Evolutionary conservation across 2,329 filamentous ascomycete genomes (phyloP).

Genomic region (Ceratocystiopsis minuta): DNA sequence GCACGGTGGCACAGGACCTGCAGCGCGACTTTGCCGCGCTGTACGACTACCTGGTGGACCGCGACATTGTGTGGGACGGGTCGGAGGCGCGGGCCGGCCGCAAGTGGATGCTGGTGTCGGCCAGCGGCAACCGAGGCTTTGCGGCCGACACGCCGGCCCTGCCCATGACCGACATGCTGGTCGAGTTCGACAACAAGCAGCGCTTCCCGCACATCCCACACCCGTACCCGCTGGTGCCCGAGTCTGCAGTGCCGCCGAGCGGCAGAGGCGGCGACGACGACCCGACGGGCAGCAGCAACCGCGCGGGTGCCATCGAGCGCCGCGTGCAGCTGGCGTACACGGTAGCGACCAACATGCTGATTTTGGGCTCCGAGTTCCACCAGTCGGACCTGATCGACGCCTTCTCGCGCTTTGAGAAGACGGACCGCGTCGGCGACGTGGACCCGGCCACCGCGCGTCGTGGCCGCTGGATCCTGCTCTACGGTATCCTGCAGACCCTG

Average conservation of each 20-base stretch:
- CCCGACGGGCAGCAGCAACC: constrained; percentile 7
- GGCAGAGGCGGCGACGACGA: constrained; percentile 9
- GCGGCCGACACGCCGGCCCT: constrained; percentile 33
- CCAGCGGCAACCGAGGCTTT: constrained; percentile 26
- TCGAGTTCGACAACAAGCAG: constrained; percentile 45
- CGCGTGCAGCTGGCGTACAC: constrained; percentile 38
- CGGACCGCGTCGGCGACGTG: constrained; percentile 28
- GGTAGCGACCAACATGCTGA: constrained; percentile 40
- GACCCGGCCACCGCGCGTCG: constrained; percentile 37
- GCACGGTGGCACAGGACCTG: constrained; percentile 36
- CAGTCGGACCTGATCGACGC: constrained; percentile 36
- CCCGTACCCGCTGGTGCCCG: constrained; percentile 46
- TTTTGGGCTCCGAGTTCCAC: constrained; percentile 32
- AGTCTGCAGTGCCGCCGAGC: constrained; percentile 22
- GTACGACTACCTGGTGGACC: constrained; percentile 54
- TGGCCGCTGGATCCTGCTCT: constrained; percentile 43
- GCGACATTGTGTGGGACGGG: constrained; percentile 46
- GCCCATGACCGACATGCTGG: constrained; percentile 48
- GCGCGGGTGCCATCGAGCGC: constrained; percentile 22
- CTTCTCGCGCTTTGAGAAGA: constrained; percentile 38
- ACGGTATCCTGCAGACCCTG: constrained; percentile 40
- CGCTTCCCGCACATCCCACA: constrained; percentile 49
- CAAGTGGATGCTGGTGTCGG: constrained; percentile 45
- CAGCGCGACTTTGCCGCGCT: constrained; percentile 49
- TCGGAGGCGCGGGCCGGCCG: constrained; percentile 41